These are phyloP conservation scores for Lenwebbia sp. DNA, from an alignment of 345 rosid species.

Conservation along the genomic window DNA sequence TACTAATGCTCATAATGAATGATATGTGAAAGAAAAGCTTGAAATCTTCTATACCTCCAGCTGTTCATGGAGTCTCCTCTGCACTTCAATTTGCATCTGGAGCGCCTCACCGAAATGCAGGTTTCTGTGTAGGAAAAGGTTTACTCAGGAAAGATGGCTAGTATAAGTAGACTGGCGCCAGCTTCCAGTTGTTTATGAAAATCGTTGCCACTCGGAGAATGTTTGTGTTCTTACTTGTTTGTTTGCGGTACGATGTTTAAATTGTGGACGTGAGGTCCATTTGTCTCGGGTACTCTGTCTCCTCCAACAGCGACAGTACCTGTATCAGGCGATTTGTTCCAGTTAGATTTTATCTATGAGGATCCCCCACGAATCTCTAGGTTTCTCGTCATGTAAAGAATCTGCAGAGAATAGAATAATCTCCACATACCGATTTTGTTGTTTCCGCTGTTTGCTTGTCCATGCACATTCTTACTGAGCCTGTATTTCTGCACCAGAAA, in stretches of 20 bases:
- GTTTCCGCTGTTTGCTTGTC: constrained; percentile 3
- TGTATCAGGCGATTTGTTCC: background rate
- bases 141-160: background rate
- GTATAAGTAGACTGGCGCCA: background rate
- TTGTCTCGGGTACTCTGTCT: constrained; percentile 5
- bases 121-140: background rate
- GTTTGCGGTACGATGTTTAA: constrained; percentile 7
- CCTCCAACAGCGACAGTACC: constrained; percentile 8
- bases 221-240: constrained; percentile 3
- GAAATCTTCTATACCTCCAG: constrained; percentile 10
- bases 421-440: background rate
- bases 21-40: background rate
- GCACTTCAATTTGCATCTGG: constrained; percentile 22
- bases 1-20: background rate
- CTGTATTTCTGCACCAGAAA: constrained; percentile 12
- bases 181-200: background rate
- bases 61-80: constrained; percentile 15
- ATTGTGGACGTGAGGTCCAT: background rate
- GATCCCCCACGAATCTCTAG: background rate
- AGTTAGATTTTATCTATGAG: background rate
- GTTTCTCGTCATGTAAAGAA: background rate
- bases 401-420: background rate
- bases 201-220: background rate
- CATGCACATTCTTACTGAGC: constrained; percentile 14
- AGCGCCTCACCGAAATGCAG: constrained; percentile 5